A percentile compares a stretch with the other conserved stretches of the same genome.
phyloP scores from a whole-genome alignment of 2,329 filamentous ascomycete genomes.

The Aspergillus terreus region DNA sequence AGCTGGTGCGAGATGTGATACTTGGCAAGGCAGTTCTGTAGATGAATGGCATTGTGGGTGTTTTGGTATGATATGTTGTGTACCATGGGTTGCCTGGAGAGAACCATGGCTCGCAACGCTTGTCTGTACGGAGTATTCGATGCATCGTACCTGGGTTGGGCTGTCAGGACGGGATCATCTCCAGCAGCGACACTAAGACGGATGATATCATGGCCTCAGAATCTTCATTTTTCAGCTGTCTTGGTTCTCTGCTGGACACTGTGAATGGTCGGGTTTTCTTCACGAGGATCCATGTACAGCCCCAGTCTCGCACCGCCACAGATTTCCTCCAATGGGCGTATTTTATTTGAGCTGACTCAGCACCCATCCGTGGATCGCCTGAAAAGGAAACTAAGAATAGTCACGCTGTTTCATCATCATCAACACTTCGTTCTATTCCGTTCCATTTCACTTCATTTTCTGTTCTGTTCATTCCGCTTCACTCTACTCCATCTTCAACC shows the following conservation, averaged over 20 bases:
- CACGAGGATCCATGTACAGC: no score
- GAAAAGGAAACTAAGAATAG: conserved; percentile 1
- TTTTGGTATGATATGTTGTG: neutral
- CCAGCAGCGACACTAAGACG: no score
- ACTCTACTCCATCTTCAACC: neutral
- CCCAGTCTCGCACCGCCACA: no score
- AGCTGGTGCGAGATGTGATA: conserved; percentile 55
- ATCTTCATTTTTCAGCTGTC: no score
- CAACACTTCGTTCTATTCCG: no score
- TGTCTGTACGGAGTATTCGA: neutral
- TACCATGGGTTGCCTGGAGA: neutral
- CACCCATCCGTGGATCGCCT: no score
- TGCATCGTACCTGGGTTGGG: neutral
- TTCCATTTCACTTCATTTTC: neutral
- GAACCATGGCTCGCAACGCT: neutral
- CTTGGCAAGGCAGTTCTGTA: conserved; percentile 23
- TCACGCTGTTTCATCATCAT: neutral
- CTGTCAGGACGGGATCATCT: neutral
- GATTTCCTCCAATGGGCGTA: no score
- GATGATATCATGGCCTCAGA: no score
- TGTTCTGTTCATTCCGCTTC: neutral
- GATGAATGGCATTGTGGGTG: neutral
- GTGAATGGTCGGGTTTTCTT: no score
- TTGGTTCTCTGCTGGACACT: no score
- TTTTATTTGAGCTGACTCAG: no score